Evolutionary conservation across 139 green algal species (phyloP).

Genomic region (Desmodesmus armatus): DNA sequence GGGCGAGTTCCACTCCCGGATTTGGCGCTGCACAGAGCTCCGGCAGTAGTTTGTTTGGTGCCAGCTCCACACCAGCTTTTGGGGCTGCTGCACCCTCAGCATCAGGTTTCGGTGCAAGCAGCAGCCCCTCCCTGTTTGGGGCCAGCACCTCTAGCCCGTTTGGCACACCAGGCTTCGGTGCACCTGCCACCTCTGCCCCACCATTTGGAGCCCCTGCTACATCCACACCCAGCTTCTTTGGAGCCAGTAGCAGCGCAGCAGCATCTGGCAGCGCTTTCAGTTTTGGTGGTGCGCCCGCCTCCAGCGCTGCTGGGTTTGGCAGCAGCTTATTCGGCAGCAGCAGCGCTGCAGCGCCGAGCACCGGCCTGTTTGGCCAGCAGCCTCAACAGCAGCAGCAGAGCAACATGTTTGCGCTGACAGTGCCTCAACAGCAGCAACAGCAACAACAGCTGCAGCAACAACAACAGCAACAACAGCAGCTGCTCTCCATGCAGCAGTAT

Average conservation of each 20-base stretch:
- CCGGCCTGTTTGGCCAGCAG: neutral
- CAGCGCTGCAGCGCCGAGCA: slow-evolving; percentile 1
- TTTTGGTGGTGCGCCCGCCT: neutral
- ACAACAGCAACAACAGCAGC: slow-evolving; percentile 19
- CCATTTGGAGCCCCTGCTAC: slow-evolving; percentile 12
- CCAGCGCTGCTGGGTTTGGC: neutral
- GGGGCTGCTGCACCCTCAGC: neutral
- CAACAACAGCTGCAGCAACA: neutral
- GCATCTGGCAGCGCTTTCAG: slow-evolving; percentile 25
- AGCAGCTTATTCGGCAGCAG: slow-evolving; percentile 12
- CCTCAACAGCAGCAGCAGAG: neutral
- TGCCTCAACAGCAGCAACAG: neutral
- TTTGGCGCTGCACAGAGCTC: neutral
- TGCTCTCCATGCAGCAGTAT: too few relatives aligned
- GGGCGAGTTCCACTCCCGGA: neutral
- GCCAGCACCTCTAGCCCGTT: slow-evolving; percentile 19
- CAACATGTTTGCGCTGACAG: slow-evolving; percentile 18
- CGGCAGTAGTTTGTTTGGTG: neutral
- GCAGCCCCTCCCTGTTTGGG: slow-evolving; percentile 21
- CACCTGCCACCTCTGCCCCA: neutral
- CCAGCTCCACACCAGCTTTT: slow-evolving; percentile 18
- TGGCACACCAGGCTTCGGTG: slow-evolving; percentile 18
- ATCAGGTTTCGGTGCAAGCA: slow-evolving; percentile 14
- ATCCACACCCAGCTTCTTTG: too few relatives aligned
- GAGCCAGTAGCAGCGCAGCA: neutral